Conservation (phyloP, 2,329 filamentous ascomycete genomes). For the Mycocentrospora acerina region DNA sequence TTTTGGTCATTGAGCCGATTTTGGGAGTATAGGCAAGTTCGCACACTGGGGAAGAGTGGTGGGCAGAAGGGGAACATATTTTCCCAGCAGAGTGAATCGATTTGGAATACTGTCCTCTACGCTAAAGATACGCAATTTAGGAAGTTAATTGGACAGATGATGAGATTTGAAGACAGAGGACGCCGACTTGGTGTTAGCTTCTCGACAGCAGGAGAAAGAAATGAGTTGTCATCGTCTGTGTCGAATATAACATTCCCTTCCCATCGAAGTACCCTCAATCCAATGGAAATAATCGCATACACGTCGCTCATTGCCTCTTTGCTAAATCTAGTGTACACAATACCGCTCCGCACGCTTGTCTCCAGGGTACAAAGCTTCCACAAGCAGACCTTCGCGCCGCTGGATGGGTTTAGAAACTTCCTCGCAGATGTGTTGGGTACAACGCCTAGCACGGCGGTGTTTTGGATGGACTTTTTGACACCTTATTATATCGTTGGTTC, state of each 20-base stretch:
- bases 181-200: not conserved
- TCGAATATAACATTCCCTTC: conserved; percentile 1
- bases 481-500: too few species aligned
- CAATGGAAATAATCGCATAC: conserved; percentile 3
- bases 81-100: too few species aligned
- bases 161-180: not conserved
- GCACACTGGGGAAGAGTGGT: conserved; percentile 2
- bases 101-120: not conserved
- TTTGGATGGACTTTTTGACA: too few species aligned
- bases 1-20: conserved; percentile 7
- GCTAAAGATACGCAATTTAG: not conserved
- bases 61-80: too few species aligned
- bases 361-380: too few species aligned
- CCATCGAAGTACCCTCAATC: conserved; percentile 3
- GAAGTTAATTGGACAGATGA: conserved; percentile 1
- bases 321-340: not conserved
- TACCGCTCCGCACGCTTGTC: too few species aligned
- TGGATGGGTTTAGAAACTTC: too few species aligned
- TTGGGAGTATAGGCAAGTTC: conserved; percentile 2
- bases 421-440: too few species aligned
- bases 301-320: conserved; percentile 1
- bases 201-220: not conserved
- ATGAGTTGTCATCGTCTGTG: too few species aligned
- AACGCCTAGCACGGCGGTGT: too few species aligned
- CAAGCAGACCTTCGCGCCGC: too few species aligned